These are phyloP conservation scores for Trichosporon ovoides DNA, from an alignment of 1,284 basidiomycete genomes.

Conservation along the genomic window DNA sequence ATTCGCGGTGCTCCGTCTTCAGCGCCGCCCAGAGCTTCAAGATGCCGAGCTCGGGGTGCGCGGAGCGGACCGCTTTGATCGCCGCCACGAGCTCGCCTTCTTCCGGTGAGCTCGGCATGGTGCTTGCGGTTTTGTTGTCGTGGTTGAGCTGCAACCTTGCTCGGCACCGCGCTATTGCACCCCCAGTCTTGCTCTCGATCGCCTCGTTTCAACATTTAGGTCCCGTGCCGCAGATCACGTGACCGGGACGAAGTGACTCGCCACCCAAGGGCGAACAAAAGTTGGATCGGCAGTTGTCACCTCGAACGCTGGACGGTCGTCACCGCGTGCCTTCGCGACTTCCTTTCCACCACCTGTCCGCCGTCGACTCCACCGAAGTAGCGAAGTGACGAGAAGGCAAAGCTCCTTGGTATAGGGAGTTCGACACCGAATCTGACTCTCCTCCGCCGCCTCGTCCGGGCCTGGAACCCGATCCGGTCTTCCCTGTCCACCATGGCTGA, in stretches of 20 bases:
- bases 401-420: not conserved
- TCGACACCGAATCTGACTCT: not conserved
- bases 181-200: not conserved
- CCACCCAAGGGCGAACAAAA: constrained; percentile 5
- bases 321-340: not conserved
- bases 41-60: constrained; percentile 62
- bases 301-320: not conserved
- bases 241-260: not conserved
- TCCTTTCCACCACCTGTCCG: not conserved
- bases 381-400: not conserved
- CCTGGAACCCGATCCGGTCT: not conserved
- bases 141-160: not conserved
- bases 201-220: not conserved
- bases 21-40: constrained; percentile 64
- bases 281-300: not conserved
- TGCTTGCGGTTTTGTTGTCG: not conserved
- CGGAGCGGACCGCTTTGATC: constrained; percentile 51
- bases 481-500: not conserved
- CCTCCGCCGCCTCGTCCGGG: not conserved
- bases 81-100: constrained; percentile 54
- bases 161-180: no score
- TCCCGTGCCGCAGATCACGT: not conserved
- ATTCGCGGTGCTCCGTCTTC: constrained; percentile 58
- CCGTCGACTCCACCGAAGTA: not conserved
- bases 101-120: not conserved